Base-by-base conservation (phyloP, 1,284 basidiomycete genomes). In the Cryptococcus sp. region DNA sequence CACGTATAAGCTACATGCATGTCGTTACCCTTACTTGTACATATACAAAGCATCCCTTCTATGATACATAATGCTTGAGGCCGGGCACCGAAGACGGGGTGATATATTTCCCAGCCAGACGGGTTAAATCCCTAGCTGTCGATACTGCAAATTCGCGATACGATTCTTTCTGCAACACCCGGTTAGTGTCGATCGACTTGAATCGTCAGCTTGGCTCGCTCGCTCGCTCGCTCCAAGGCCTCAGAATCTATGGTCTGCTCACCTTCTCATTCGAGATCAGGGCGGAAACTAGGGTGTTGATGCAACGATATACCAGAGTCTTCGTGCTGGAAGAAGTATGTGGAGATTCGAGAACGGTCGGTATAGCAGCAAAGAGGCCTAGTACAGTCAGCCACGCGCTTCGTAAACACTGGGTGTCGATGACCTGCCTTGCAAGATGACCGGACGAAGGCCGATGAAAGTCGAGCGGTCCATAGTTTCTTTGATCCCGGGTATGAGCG, bases 291-390 rank as follows among this genome's bases (percentile, higher is more conserved):
- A 72, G 50, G 9, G 63, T 43, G 50, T 71, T 73, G 39, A 69
- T 50, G 52, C 65, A 67, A 3, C 63, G 59, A 50, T 70, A 74
- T 16, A 67, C 44, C 39, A 69, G 63, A 23, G 64, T 44, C 52
- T 73, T 74, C 18, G 45, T 52, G 5, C 47, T 52, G 19, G 55
- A 41, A 1, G 60, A 41, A 4, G 61, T 65, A 25, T 33, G 46
- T 23, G 38, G 38, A 5, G 56, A 58, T 2, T 47, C 22, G n/a
- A 69, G 45, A 14, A 66, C 43, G 3, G 48, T 36, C 2, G 60
- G 56, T 3, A 63, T 46, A 23, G 61, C 60, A n/a, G 23, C 25
- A 36, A 65, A 66, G 22, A 66, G 52, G 2, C 46, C 62, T 57
- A 50, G 38, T 19, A 24, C 3, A 34, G 49, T 35, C 14, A 47